Evolutionary conservation across 257 asterid genomes (phyloP).

Genomic region (Thymus quinquecostatus): DNA sequence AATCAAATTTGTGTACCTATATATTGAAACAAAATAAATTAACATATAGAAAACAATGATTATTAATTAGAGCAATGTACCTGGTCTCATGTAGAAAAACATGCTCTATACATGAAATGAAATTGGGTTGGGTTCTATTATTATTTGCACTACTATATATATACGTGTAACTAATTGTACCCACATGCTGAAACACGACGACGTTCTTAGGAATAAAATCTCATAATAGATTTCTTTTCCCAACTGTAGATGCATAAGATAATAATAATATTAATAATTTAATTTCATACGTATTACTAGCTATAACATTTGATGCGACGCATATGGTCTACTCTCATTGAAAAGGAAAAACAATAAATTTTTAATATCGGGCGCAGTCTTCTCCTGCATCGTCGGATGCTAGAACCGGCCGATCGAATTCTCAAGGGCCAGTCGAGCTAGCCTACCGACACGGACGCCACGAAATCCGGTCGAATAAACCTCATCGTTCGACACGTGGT

Average conservation of each 20-base stretch:
- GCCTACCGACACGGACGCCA: not conserved
- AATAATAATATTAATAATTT: not conserved
- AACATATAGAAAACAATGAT: not conserved
- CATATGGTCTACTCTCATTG: not conserved
- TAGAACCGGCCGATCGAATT: not conserved
- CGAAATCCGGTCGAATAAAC: slow-evolving; percentile 18
- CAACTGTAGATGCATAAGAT: not conserved
- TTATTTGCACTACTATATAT: not conserved
- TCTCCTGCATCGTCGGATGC: not conserved
- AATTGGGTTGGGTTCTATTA: not conserved
- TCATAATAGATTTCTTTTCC: not conserved
- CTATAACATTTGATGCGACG: slow-evolving; percentile 11
- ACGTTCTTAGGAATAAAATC: slow-evolving; percentile 1
- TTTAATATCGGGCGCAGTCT: too few relatives aligned
- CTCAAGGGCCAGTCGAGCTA: slow-evolving; percentile 2
- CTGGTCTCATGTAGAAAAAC: slow-evolving; percentile 19
- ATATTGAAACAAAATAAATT: too few relatives aligned
- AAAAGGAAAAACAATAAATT: not conserved
- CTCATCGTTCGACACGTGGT: slow-evolving; percentile 19
- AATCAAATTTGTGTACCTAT: too few relatives aligned
- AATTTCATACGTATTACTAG: not conserved
- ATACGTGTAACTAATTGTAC: slow-evolving; percentile 9
- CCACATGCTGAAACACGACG: slow-evolving; percentile 11
- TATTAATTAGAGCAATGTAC: slow-evolving; percentile 8
- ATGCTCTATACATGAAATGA: not conserved